A percentile compares a stretch with the other conserved stretches of the same genome.
These are phyloP conservation scores for Grosmannia penicillata DNA, from an alignment of 2,329 filamentous ascomycete genomes.

Conservation along the genomic window DNA sequence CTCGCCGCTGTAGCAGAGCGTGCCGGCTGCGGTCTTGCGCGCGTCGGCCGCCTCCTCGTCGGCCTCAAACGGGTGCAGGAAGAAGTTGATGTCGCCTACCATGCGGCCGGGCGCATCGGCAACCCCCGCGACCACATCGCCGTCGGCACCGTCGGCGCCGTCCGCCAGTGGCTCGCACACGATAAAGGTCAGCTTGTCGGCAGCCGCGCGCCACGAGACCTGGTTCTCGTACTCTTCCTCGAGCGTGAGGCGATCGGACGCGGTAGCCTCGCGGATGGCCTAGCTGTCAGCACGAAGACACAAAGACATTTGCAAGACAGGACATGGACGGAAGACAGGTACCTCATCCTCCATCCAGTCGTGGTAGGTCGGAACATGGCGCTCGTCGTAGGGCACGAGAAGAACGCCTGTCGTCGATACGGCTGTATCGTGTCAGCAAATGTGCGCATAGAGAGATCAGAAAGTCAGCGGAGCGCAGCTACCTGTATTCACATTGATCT, in stretches of 20 bases:
- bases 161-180: slow-evolving; percentile 39
- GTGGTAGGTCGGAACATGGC: slow-evolving; percentile 75
- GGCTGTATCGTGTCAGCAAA: slow-evolving; percentile 29
- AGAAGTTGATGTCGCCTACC: slow-evolving; percentile 70
- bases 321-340: slow-evolving; percentile 5
- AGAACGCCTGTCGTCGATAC: slow-evolving; percentile 51
- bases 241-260: slow-evolving; percentile 70
- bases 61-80: slow-evolving; percentile 48
- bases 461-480: slow-evolving; percentile 2
- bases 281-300: slow-evolving; percentile 17
- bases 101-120: slow-evolving; percentile 43
- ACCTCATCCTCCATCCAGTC: slow-evolving; percentile 81
- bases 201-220: slow-evolving; percentile 64
- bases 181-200: slow-evolving; percentile 89
- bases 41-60: slow-evolving; percentile 25
- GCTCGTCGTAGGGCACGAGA: slow-evolving; percentile 69
- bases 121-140: slow-evolving; percentile 13
- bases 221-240: slow-evolving; percentile 85
- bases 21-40: slow-evolving; percentile 10
- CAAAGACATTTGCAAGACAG: background rate
- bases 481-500: slow-evolving; percentile 23
- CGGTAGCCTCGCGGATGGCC: slow-evolving; percentile 70
- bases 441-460: background rate
- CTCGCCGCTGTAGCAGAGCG: slow-evolving; percentile 41
- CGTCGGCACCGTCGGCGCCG: background rate